phyloP scores from a whole-genome alignment of 2,329 filamentous ascomycete species.

The Onygenales sp. region DNA sequence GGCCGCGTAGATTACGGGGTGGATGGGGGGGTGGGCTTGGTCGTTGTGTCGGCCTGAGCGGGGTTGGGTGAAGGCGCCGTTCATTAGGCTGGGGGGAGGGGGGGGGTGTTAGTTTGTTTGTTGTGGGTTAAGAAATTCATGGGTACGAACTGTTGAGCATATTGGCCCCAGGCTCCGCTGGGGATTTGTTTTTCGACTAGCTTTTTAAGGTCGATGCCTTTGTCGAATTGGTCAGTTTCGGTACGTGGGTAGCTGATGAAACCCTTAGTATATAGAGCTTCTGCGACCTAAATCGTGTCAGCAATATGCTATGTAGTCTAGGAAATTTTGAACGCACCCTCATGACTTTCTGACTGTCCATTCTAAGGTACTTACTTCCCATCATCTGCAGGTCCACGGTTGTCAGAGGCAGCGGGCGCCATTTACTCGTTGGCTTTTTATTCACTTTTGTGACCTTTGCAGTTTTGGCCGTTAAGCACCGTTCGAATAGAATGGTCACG shows the following conservation, averaged over 20 bases:
- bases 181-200: constrained; percentile 77
- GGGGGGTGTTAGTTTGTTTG: constrained; percentile 1
- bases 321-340: constrained; percentile 35
- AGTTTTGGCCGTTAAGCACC: constrained; percentile 64
- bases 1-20: constrained; percentile 78
- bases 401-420: constrained; percentile 85
- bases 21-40: constrained; percentile 93
- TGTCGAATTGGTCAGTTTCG: constrained; percentile 92
- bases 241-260: constrained; percentile 98
- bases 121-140: background rate
- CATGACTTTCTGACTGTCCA: constrained; percentile 90
- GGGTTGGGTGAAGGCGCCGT: constrained; percentile 71
- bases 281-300: constrained; percentile 46
- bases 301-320: background rate
- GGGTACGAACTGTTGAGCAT: constrained; percentile 54
- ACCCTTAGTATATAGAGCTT: constrained; percentile 81
- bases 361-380: constrained; percentile 77
- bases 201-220: constrained; percentile 70
- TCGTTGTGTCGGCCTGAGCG: constrained; percentile 82
- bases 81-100: constrained; percentile 43
- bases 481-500: constrained; percentile 73
- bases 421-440: constrained; percentile 87
- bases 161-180: constrained; percentile 67
- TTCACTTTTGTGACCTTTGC: constrained; percentile 78
- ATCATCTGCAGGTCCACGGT: constrained; percentile 96